Evolutionary conservation across 208 protist genomes (phyloP).

Genomic region (Trypanosoma avium): DNA sequence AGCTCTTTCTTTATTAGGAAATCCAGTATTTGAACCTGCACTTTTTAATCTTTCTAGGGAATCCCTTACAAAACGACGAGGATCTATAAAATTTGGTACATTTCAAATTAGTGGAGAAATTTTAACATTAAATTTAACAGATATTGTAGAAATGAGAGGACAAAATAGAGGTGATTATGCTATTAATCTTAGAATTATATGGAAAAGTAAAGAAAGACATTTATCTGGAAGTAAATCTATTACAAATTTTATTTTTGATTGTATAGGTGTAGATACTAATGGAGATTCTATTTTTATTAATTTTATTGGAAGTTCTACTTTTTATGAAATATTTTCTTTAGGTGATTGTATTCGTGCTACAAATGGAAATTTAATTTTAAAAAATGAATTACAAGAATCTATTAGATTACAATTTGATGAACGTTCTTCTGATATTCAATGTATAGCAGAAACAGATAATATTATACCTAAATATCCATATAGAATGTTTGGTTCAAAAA

Average conservation of each 20-base stretch:
- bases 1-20: conserved; percentile 55
- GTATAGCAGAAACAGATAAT: neutral
- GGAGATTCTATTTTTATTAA: conserved; percentile 45
- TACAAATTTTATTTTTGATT: conserved; percentile 31
- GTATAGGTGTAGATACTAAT: conserved; percentile 49
- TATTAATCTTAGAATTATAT: conserved; percentile 53
- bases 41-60: conserved; percentile 52
- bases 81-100: neutral
- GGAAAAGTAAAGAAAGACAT: conserved; percentile 39
- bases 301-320: conserved; percentile 27
- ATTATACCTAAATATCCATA: conserved; percentile 36
- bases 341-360: conserved; percentile 32
- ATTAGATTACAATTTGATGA: conserved; percentile 48
- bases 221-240: neutral
- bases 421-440: conserved; percentile 30
- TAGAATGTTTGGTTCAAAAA: conserved; percentile 37
- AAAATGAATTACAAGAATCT: conserved; percentile 31
- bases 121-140: conserved; percentile 31
- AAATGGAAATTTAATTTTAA: conserved; percentile 29
- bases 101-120: neutral
- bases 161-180: conserved; percentile 41
- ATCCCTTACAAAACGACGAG: conserved; percentile 33
- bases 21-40: conserved; percentile 25
- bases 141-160: conserved; percentile 40
- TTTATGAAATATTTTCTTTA: conserved; percentile 25